A percentile compares a stretch with the other conserved stretches of the same genome.
Evolutionary conservation across 352 stramenopile genomes (phyloP).

Genomic region (Phytophthora ramorum): DNA sequence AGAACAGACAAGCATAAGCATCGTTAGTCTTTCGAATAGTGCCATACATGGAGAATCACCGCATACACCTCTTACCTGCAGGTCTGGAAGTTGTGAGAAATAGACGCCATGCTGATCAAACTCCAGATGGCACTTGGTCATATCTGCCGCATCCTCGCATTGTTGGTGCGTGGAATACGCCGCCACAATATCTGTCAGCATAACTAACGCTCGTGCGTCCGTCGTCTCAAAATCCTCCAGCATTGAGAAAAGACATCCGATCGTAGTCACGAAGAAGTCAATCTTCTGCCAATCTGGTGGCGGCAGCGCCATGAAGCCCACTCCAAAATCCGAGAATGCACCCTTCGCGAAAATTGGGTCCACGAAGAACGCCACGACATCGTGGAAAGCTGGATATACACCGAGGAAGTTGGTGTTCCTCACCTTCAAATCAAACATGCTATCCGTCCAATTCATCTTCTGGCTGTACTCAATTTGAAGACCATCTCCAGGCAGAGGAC

Average conservation of each 20-base stretch:
- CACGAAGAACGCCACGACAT: slow-evolving; percentile 73
- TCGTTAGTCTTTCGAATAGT: not conserved
- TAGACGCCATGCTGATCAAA: slow-evolving; percentile 85
- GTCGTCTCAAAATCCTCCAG: slow-evolving; percentile 82
- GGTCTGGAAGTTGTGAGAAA: slow-evolving; percentile 86
- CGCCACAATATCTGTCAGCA: slow-evolving; percentile 73
- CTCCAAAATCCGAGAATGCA: slow-evolving; percentile 63
- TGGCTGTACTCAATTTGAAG: slow-evolving; percentile 84
- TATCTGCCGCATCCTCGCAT: slow-evolving; percentile 54
- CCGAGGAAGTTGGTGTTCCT: slow-evolving; percentile 84
- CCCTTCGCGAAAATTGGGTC: slow-evolving; percentile 51
- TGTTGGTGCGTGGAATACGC: slow-evolving; percentile 74
- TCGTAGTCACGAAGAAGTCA: slow-evolving; percentile 74
- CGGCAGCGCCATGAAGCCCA: slow-evolving; percentile 70
- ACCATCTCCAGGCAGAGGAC: slow-evolving; percentile 72
- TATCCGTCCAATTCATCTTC: slow-evolving; percentile 80
- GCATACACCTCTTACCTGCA: slow-evolving; percentile 58
- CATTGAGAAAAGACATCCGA: slow-evolving; percentile 78
- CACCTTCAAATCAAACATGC: slow-evolving; percentile 67
- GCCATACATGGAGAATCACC: not conserved
- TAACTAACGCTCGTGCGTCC: slow-evolving; percentile 76
- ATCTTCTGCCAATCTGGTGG: slow-evolving; percentile 82
- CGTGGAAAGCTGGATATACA: slow-evolving; percentile 71
- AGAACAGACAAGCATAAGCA: slow-evolving; percentile 9
- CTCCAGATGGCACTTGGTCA: slow-evolving; percentile 85